These are phyloP conservation scores for Fragaria vesca DNA, from an alignment of 306 rosid species.

Conservation along the genomic window DNA sequence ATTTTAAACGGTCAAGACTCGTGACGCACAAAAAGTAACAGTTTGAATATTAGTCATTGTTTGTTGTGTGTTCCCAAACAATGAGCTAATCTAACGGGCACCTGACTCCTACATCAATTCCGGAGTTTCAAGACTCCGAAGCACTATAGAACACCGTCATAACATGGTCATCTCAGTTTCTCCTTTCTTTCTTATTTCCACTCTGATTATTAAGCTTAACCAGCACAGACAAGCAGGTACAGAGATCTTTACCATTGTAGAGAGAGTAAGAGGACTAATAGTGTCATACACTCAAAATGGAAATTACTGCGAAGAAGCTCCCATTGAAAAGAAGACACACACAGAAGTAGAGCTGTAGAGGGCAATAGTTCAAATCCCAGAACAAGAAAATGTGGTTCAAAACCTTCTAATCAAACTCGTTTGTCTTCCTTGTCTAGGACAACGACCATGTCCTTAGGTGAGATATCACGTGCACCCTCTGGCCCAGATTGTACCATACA, in stretches of 20 bases:
- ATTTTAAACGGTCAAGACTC: conserved; percentile 5
- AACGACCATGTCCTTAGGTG: conserved; percentile 36
- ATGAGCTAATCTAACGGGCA: not conserved
- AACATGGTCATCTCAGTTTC: not conserved
- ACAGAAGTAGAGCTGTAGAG: not conserved
- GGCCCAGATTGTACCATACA: conserved; percentile 29
- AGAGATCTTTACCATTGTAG: not conserved
- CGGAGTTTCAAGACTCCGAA: not conserved
- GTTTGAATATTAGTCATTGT: not conserved
- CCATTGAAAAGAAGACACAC: conserved; percentile 26
- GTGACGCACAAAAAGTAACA: not conserved
- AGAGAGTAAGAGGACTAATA: not conserved
- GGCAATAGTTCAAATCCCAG: not conserved
- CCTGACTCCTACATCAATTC: not conserved
- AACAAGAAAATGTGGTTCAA: conserved; percentile 33
- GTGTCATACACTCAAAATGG: not conserved
- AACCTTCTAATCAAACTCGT: conserved; percentile 18
- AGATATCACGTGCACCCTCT: conserved; percentile 41
- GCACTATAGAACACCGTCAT: not conserved
- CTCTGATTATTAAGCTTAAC: not conserved
- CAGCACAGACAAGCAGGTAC: not conserved
- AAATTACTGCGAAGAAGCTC: conserved; percentile 19
- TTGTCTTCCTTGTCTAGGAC: conserved; percentile 44
- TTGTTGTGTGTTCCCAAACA: not conserved
- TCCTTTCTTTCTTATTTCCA: not conserved